Conservation (phyloP, 768 basidiomycete genomes). For the Amyloporia xantha region DNA sequence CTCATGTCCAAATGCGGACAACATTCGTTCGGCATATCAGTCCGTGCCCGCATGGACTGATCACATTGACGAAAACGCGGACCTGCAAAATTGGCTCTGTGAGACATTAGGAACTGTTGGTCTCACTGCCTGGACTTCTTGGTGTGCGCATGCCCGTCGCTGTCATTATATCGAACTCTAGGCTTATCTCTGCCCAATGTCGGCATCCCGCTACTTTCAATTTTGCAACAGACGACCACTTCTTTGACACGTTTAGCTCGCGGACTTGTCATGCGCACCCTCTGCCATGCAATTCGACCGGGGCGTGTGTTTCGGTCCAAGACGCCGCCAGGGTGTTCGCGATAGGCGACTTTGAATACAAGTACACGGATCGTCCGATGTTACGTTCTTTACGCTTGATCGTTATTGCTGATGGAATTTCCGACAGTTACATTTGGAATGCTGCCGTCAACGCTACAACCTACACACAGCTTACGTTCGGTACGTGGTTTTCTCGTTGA, state of each 20-base stretch:
- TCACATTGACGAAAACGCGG: slow-evolving; percentile 32
- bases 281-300: slow-evolving; percentile 38
- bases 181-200: slow-evolving; percentile 1
- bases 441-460: slow-evolving; percentile 35
- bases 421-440: slow-evolving; percentile 43
- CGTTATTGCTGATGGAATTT: background rate
- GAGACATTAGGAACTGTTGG: slow-evolving; percentile 34
- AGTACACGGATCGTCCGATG: slow-evolving; percentile 22
- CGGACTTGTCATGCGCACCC: slow-evolving; percentile 39
- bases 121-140: slow-evolving; percentile 35
- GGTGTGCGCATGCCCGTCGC: slow-evolving; percentile 31
- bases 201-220: background rate
- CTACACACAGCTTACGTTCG: slow-evolving; percentile 40
- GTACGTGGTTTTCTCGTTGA: slow-evolving; percentile 16
- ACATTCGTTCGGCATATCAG: slow-evolving; percentile 35
- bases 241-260: slow-evolving; percentile 46
- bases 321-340: slow-evolving; percentile 31
- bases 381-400: background rate
- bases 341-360: slow-evolving; percentile 35
- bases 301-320: slow-evolving; percentile 33
- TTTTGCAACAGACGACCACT: slow-evolving; percentile 35
- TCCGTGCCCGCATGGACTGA: slow-evolving; percentile 41
- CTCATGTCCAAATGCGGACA: slow-evolving; percentile 34
- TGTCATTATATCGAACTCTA: background rate
- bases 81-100: slow-evolving; percentile 32